A percentile compares a stretch with the other conserved stretches of the same genome.
Evolutionary conservation across 2,329 filamentous ascomycete genomes (phyloP).

Genomic region (Pyricularia sp.): DNA sequence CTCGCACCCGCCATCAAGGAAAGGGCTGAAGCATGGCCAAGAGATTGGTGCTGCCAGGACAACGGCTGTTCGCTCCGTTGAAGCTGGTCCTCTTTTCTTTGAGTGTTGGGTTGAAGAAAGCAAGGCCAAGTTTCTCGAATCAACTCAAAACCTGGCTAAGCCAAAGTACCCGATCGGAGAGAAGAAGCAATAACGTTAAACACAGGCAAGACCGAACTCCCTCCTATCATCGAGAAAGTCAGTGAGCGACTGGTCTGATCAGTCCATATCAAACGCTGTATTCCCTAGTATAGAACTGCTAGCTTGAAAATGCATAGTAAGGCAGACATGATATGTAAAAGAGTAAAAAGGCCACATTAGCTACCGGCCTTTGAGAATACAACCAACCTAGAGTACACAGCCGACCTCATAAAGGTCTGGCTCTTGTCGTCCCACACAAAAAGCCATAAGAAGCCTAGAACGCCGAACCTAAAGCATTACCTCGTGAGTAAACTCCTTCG

Average conservation of each 20-base stretch:
- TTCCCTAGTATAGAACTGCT: neutral
- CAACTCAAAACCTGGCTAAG: neutral
- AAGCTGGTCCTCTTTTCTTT: slow-evolving; percentile 47
- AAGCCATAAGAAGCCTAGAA: neutral
- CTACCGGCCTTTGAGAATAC: neutral
- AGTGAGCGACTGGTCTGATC: neutral
- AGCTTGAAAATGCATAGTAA: neutral
- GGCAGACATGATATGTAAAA: neutral
- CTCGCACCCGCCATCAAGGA: slow-evolving; percentile 25
- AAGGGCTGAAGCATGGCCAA: slow-evolving; percentile 12
- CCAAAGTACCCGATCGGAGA: neutral
- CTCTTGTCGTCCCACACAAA: neutral
- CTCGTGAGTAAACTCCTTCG: slow-evolving; percentile 3
- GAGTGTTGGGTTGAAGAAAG: slow-evolving; percentile 54
- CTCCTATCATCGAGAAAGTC: neutral
- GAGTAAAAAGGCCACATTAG: neutral
- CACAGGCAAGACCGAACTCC: neutral
- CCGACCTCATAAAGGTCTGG: neutral
- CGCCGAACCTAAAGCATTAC: neutral
- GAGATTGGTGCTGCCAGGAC: slow-evolving; percentile 28
- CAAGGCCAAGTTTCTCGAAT: slow-evolving; percentile 16
- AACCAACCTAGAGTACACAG: neutral
- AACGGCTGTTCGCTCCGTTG: slow-evolving; percentile 38
- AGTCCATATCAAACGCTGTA: neutral
- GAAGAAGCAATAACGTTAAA: neutral